These are phyloP conservation scores for Cenchrus americanus DNA, from an alignment of 176 grass and related monocot species.

Conservation along the genomic window DNA sequence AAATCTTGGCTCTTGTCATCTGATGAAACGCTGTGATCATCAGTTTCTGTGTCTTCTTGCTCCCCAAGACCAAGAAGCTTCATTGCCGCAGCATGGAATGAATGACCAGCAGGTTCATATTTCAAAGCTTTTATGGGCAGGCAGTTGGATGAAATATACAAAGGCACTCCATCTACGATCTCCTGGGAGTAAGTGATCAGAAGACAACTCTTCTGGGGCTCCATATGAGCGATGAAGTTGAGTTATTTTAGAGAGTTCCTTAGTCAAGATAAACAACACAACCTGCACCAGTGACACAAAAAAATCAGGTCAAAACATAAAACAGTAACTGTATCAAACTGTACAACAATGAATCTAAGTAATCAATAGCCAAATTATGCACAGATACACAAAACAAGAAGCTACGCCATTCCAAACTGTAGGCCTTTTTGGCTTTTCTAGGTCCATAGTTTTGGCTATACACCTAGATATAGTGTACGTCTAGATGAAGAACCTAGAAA, in stretches of 20 bases:
- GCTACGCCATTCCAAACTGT: too few relatives aligned
- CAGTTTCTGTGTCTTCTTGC: conserved; percentile 74
- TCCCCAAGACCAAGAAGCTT: conserved; percentile 72
- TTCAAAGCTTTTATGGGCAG: conserved; percentile 76
- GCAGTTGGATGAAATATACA: conserved; percentile 84
- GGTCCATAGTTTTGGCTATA: too few relatives aligned
- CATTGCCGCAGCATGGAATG: conserved; percentile 81
- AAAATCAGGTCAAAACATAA: not conserved
- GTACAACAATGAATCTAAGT: not conserved
- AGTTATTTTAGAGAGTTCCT: conserved; percentile 5
- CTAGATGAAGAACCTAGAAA: too few relatives aligned
- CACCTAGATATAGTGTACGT: too few relatives aligned
- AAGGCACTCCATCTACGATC: conserved; percentile 68
- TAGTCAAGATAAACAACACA: conserved; percentile 21
- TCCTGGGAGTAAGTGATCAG: conserved; percentile 79
- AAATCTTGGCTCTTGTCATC: conserved; percentile 83
- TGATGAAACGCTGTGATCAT: conserved; percentile 77
- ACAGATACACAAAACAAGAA: not conserved
- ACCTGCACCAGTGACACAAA: conserved; percentile 28
- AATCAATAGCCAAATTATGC: not conserved
- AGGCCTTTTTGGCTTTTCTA: too few relatives aligned
- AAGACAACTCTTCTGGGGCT: conserved; percentile 46
- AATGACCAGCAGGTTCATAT: conserved; percentile 91
- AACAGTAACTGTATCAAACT: not conserved
- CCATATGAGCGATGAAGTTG: conserved; percentile 47